A percentile compares a stretch with the other conserved stretches of the same genome.
Evolutionary conservation across 768 basidiomycete species (phyloP).

Genomic region (Psilocybe sp.): DNA sequence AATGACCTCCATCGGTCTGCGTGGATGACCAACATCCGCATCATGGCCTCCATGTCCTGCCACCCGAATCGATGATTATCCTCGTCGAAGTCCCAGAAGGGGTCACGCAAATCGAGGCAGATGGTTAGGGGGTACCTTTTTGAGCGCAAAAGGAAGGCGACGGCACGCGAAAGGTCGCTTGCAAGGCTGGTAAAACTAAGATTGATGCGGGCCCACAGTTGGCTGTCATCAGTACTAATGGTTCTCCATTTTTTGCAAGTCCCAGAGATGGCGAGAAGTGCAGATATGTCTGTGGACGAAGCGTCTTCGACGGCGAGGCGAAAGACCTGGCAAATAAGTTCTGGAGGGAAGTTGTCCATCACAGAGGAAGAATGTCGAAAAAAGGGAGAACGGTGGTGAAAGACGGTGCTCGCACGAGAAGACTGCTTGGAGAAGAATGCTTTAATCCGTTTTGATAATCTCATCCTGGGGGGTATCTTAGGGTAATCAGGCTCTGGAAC

Average conservation of each 20-base stretch:
- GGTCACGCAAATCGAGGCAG: slow-evolving; percentile 57
- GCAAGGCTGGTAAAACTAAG: slow-evolving; percentile 41
- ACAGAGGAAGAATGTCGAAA: background rate
- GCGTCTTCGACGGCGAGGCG: slow-evolving; percentile 16
- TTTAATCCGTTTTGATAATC: no score
- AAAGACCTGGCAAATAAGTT: slow-evolving; percentile 36
- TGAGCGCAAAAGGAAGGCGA: slow-evolving; percentile 44
- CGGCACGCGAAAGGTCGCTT: slow-evolving; percentile 32
- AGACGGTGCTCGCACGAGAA: background rate
- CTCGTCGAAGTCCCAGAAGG: slow-evolving; percentile 50
- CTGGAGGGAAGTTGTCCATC: slow-evolving; percentile 28
- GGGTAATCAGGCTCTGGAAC: no score
- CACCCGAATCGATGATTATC: slow-evolving; percentile 40
- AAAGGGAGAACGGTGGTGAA: background rate
- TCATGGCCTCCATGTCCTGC: slow-evolving; percentile 42
- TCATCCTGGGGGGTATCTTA: no score
- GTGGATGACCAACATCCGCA: slow-evolving; percentile 43
- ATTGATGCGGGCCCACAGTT: slow-evolving; percentile 50
- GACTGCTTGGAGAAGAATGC: no score
- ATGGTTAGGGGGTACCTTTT: slow-evolving; percentile 44
- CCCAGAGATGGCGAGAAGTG: slow-evolving; percentile 35
- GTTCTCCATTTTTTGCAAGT: slow-evolving; percentile 51
- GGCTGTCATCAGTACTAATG: slow-evolving; percentile 40
- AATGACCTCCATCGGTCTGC: slow-evolving; percentile 44
- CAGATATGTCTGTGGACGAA: slow-evolving; percentile 8